Percentiles rank a stretch among this genome's conserved stretches.
These are phyloP conservation scores for Hypholoma fasciculare DNA, from an alignment of 768 basidiomycete genomes.

Conservation along the genomic window DNA sequence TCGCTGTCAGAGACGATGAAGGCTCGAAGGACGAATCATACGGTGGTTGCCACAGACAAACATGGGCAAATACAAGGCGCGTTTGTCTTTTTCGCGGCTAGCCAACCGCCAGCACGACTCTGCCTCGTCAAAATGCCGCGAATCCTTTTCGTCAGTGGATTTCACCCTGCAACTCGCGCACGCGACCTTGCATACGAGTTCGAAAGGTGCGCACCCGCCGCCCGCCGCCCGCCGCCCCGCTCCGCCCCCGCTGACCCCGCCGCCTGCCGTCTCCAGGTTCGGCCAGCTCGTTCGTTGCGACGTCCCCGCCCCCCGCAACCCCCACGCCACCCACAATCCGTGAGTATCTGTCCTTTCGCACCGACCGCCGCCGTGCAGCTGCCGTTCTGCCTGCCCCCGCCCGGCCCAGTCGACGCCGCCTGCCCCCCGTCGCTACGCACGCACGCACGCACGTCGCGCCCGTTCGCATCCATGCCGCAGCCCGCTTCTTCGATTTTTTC, in stretches of 20 bases:
- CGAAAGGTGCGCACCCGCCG: conserved; percentile 56
- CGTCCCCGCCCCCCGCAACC: conserved; percentile 84
- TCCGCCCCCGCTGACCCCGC: neutral
- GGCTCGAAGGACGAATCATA: neutral
- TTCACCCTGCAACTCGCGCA: conserved; percentile 80
- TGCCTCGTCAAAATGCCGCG: conserved; percentile 53
- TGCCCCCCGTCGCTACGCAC: neutral
- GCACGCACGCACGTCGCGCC: conserved; percentile 3
- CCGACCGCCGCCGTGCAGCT: neutral
- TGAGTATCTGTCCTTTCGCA: conserved; percentile 50
- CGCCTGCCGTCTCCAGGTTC: conserved; percentile 45
- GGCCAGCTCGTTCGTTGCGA: conserved; percentile 88
- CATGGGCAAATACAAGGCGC: neutral
- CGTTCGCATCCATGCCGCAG: conserved; percentile 10
- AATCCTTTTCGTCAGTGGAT: conserved; percentile 86
- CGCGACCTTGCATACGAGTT: conserved; percentile 86
- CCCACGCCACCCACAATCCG: conserved; percentile 75
- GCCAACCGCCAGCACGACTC: neutral
- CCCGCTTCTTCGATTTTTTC: conserved; percentile 17
- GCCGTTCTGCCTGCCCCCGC: neutral
- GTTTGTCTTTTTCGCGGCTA: neutral
- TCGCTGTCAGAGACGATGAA: neutral
- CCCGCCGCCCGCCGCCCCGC: conserved; percentile 12
- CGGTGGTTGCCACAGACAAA: conserved; percentile 6
- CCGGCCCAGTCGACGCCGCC: neutral